Evolutionary conservation across 2,329 filamentous ascomycete species (phyloP).

Genomic region (Paracoccidioides lutzii): DNA sequence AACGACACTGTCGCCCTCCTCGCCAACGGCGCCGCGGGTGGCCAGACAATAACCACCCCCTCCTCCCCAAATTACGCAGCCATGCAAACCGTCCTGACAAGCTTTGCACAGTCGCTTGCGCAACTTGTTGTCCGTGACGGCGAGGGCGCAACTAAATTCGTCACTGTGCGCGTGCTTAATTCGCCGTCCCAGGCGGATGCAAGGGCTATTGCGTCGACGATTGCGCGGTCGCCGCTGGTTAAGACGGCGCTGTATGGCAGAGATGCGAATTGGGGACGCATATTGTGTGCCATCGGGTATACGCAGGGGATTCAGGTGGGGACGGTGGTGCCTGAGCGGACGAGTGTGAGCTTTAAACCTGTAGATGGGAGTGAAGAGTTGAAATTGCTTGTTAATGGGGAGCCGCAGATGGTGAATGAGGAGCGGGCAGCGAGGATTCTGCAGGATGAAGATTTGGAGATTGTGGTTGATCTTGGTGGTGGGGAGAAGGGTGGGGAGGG

Average conservation of each 20-base stretch:
- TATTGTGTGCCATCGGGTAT: conserved; percentile 89
- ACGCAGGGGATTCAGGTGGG: conserved; percentile 36
- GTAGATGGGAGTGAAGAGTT: conserved; percentile 44
- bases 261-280: conserved; percentile 97
- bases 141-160: conserved; percentile 96
- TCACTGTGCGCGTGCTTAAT: conserved; percentile 75
- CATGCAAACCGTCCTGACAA: conserved; percentile 57
- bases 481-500: conserved; percentile 29
- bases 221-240: conserved; percentile 82
- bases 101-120: conserved; percentile 71
- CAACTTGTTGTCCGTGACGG: conserved; percentile 92
- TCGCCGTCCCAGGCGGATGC: conserved; percentile 57
- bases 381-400: conserved; percentile 46
- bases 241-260: conserved; percentile 96
- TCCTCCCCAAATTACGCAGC: conserved; percentile 50
- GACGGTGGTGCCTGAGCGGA: conserved; percentile 41
- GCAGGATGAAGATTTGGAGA: conserved; percentile 50
- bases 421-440: conserved; percentile 45
- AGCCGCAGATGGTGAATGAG: conserved; percentile 51
- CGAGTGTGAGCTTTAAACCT: conserved; percentile 50
- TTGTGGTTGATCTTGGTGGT: conserved; percentile 46
- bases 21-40: conserved; percentile 87
- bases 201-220: conserved; percentile 68
- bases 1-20: conserved; percentile 92
- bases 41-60: conserved; percentile 44